phyloP scores from a whole-genome alignment of 2,329 filamentous ascomycete genomes.

The Cladobotryum mycophilum region DNA sequence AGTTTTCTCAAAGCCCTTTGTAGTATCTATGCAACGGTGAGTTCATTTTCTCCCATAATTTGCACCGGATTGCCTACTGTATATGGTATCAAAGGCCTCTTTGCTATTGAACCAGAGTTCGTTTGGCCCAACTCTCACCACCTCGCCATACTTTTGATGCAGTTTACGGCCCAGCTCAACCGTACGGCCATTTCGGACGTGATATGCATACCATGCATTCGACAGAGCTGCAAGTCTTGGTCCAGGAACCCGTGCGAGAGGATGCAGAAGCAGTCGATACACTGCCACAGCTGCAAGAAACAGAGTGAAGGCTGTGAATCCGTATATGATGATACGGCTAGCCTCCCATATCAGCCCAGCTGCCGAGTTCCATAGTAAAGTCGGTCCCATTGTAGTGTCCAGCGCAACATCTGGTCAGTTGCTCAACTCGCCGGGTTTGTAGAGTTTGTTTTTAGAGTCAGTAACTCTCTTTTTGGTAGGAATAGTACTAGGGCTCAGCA shows the following conservation, averaged over 20 bases:
- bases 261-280: constrained; percentile 39
- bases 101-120: constrained; percentile 47
- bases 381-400: constrained; percentile 1
- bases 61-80: constrained; percentile 30
- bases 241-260: constrained; percentile 39
- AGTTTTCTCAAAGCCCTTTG: constrained; percentile 44
- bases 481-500: no score
- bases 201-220: constrained; percentile 41
- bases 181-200: constrained; percentile 39
- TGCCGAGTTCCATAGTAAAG: not conserved
- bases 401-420: constrained; percentile 2
- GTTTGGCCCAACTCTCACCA: constrained; percentile 47
- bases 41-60: not conserved
- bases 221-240: constrained; percentile 41
- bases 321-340: not conserved
- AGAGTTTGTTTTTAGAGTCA: no score
- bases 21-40: constrained; percentile 28
- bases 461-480: no score
- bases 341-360: constrained; percentile 6
- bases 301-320: not conserved
- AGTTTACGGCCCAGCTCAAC: constrained; percentile 35
- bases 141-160: constrained; percentile 42
- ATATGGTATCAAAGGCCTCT: constrained; percentile 43
- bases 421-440: not conserved
- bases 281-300: constrained; percentile 15